Conservation (phyloP, 345 rosid genomes). For the sweet orange (Citrus sinensis) region DNA sequence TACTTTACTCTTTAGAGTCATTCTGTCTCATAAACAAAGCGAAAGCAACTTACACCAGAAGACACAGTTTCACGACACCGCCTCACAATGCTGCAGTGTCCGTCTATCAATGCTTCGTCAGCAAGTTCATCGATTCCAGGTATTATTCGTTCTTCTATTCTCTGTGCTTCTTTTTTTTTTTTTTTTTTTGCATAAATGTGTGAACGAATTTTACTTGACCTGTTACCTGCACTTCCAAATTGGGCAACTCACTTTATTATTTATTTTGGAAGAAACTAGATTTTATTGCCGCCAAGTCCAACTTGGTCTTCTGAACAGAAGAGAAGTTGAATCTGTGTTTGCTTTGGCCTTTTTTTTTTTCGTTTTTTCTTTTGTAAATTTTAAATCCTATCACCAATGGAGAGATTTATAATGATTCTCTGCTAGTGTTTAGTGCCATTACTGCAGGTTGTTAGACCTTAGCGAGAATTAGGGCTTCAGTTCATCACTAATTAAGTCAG, state of each 20-base stretch:
- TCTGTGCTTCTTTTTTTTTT: background rate
- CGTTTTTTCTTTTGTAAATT: background rate
- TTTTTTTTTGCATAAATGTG: conserved; percentile 45
- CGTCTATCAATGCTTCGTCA: conserved; percentile 45
- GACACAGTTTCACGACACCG: background rate
- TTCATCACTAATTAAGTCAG: background rate
- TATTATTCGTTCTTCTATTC: too few relatives aligned
- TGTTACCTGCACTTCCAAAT: background rate
- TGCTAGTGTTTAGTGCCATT: background rate
- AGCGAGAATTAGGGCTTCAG: background rate
- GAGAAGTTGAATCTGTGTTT: background rate
- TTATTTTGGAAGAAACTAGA: background rate
- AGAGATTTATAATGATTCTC: too few relatives aligned
- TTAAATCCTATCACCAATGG: background rate
- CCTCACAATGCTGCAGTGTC: conserved; percentile 38
- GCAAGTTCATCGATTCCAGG: conserved; percentile 27
- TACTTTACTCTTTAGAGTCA: background rate
- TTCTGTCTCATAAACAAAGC: background rate
- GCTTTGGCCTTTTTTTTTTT: background rate
- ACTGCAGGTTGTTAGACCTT: too few relatives aligned
- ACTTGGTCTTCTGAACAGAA: background rate
- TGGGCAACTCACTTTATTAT: background rate
- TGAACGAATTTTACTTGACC: conserved; percentile 7
- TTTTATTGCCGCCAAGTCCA: background rate
- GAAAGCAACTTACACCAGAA: background rate